Base-by-base conservation (phyloP, 2,329 filamentous ascomycete species). In the Aspergillus fructus region DNA sequence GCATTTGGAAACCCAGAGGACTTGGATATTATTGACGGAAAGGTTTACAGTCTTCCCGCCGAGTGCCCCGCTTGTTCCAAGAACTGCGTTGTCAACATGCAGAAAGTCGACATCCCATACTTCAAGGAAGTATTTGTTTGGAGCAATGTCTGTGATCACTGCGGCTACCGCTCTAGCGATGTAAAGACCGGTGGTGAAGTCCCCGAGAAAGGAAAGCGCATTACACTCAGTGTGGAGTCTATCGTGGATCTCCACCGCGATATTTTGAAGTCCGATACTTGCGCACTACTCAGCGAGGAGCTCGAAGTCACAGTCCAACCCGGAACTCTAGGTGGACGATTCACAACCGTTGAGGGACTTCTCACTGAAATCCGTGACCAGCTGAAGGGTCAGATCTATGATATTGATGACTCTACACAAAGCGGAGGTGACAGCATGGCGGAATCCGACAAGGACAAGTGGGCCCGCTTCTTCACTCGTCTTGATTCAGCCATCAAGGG, bases 51-150 rank as follows among this genome's bases (percentile, higher is more conserved):
- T 58, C 94, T 99, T 78, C 93, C 93, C 3, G 89, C 93, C 6
- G 90, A 87, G 57, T 99, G 94, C 74, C 94, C 94, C 0, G 93
- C 91, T 60, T 99, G 94, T 80, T 87, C 88, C 69, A 90, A 90
- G 75, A 79, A 86, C 4, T 97, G 93, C 77, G 86, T 87, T 4
- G 96, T 96, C 9, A 93, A 96, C 76, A 97, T 97, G 91, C 96
- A 97, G 81, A 96, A 96, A 88, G 91, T 97, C 56, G 91, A 96
- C 68, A 97, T 99, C 61, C 94, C 94, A 1, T 89, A 96, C 78
- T 99, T 99, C 80, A 96, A 97, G 78, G 91, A 97, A 71, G 94
- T 99, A 3, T 88, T 97, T 41, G 83, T 99, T 67, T 97, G 96
- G 90, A 93, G 88, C 66, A 97, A 93, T 2, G 88, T 91, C 27